These are phyloP conservation scores for Blastocystis sp. DNA, from an alignment of 352 stramenopile species.

Conservation along the genomic window DNA sequence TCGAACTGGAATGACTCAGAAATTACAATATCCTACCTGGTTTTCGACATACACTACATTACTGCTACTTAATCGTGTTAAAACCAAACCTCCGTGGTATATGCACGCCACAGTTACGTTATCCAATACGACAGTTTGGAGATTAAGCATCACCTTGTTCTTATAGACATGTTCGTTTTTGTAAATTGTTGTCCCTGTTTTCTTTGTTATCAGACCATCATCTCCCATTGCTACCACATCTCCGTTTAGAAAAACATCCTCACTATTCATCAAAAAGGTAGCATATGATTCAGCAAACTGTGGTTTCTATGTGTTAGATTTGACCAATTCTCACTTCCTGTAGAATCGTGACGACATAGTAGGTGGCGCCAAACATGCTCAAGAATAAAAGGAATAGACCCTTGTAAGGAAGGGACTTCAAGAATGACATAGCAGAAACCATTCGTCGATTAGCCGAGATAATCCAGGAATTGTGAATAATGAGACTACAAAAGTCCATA, in stretches of 20 bases:
- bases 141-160: conserved; percentile 5
- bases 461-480: not conserved
- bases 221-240: not conserved
- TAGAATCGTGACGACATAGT: not conserved
- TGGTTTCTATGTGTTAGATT: not conserved
- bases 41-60: not conserved
- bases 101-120: not conserved
- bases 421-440: not conserved
- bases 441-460: not conserved
- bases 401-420: not conserved
- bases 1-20: not conserved
- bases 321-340: not conserved
- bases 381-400: not conserved
- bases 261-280: not conserved
- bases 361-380: not conserved
- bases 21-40: not conserved
- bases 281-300: not conserved
- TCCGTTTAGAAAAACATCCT: not conserved
- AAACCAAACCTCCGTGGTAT: not conserved
- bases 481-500: not conserved
- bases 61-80: not conserved
- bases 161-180: conserved; percentile 50
- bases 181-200: conserved; percentile 31
- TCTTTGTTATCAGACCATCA: conserved; percentile 1
- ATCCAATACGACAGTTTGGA: not conserved